Conservation (phyloP, 176 grass and related monocot species). For the Carex parvula region DNA sequence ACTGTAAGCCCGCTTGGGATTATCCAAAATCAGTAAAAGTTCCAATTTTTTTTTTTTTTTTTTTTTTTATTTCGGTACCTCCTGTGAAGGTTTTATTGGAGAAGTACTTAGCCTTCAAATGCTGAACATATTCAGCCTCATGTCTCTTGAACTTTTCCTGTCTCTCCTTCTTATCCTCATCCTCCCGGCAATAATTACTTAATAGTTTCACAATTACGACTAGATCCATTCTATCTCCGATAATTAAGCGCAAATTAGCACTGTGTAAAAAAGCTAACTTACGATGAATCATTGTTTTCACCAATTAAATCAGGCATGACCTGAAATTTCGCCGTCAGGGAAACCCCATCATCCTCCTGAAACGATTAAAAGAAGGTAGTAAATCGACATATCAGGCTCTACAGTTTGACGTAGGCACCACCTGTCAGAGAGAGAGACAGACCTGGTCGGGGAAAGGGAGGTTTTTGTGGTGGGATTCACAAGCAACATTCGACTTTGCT, state of each 20-base stretch:
- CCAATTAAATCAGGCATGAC: constrained; percentile 6
- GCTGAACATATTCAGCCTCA: constrained; percentile 45
- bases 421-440: neutral
- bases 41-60: neutral
- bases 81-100: constrained; percentile 56
- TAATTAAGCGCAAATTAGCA: constrained; percentile 12
- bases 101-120: constrained; percentile 66
- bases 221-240: neutral
- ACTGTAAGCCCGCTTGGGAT: neutral
- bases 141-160: constrained; percentile 33
- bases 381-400: neutral
- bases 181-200: constrained; percentile 4
- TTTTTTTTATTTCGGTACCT: constrained; percentile 26
- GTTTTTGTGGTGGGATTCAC: constrained; percentile 11
- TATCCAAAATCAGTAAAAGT: neutral
- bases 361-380: neutral
- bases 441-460: neutral
- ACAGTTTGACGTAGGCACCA: neutral
- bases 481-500: constrained; percentile 6
- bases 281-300: constrained; percentile 17
- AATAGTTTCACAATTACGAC: neutral
- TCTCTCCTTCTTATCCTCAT: constrained; percentile 25
- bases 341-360: constrained; percentile 22
- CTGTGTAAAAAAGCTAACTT: neutral
- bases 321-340: neutral